Evolutionary conservation across 768 basidiomycete genomes (phyloP).

Genomic region (Daedaleopsis nitida): DNA sequence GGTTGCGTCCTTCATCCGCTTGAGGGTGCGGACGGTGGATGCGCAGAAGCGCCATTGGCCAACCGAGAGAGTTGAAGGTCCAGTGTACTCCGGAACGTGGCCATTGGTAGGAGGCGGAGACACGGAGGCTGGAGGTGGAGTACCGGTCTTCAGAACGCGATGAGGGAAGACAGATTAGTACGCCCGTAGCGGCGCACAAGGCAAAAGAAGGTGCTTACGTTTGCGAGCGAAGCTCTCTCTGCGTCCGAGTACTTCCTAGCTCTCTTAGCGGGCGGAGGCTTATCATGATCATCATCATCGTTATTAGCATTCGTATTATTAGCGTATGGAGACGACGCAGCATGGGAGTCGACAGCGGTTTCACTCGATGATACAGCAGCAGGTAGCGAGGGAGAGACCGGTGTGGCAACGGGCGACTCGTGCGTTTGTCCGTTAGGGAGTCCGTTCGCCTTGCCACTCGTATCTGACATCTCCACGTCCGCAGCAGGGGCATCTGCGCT

Average conservation of each 20-base stretch:
- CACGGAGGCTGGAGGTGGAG: constrained; percentile 68
- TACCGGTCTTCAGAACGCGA: constrained; percentile 60
- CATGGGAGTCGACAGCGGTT: constrained; percentile 33
- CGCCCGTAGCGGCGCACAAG: constrained; percentile 52
- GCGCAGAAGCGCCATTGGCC: constrained; percentile 81
- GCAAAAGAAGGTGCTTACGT: constrained; percentile 59
- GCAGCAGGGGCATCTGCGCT: constrained; percentile 11
- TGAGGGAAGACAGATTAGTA: constrained; percentile 47
- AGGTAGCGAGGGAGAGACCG: constrained; percentile 27
- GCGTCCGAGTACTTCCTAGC: constrained; percentile 76
- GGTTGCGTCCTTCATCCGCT: constrained; percentile 80
- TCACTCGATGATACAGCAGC: constrained; percentile 32
- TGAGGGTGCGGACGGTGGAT: constrained; percentile 77
- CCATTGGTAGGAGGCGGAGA: constrained; percentile 24
- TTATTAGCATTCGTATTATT: constrained; percentile 33
- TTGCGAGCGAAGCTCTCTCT: constrained; percentile 70
- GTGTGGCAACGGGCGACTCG: constrained; percentile 24
- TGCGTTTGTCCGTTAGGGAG: constrained; percentile 29
- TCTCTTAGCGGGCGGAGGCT: constrained; percentile 83
- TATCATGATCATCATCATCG: constrained; percentile 54
- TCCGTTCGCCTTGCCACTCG: constrained; percentile 27
- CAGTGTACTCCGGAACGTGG: constrained; percentile 23
- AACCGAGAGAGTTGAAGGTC: constrained; percentile 54
- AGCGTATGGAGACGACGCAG: constrained; percentile 32
- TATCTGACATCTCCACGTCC: constrained; percentile 29